Evolutionary conservation across 768 basidiomycete species (phyloP).

Genomic region (Suillus clintonianus): DNA sequence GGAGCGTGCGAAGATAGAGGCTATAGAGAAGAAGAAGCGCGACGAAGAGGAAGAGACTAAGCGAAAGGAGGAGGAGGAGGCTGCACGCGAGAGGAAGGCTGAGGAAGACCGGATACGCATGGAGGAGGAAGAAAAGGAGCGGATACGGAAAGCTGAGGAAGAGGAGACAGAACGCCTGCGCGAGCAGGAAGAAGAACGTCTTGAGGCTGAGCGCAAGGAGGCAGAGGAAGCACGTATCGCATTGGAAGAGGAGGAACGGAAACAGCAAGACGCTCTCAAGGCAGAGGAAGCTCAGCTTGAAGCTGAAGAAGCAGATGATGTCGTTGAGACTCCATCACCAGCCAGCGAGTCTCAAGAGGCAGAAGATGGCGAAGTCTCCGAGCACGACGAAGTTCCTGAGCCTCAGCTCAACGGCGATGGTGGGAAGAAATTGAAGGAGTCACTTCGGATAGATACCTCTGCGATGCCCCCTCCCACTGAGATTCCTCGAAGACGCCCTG

Average conservation of each 20-base stretch:
- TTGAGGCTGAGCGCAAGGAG: conserved; percentile 36
- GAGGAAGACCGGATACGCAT: conserved; percentile 39
- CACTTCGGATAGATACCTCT: conserved; percentile 68
- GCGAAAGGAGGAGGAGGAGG: conserved; percentile 46
- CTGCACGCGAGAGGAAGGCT: conserved; percentile 42
- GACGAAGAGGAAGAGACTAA: conserved; percentile 40
- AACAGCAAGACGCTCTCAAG: conserved; percentile 25
- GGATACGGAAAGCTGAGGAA: conserved; percentile 32
- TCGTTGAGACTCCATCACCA: conserved; percentile 34
- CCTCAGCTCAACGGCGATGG: conserved; percentile 33
- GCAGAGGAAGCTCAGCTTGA: conserved; percentile 37
- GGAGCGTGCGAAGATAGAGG: conserved; percentile 37
- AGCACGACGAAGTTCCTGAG: conserved; percentile 31
- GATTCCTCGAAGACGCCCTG: conserved; percentile 56
- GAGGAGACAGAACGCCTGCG: conserved; percentile 29
- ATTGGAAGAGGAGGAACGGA: conserved; percentile 34
- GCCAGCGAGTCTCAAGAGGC: conserved; percentile 49
- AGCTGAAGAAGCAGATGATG: conserved; percentile 29
- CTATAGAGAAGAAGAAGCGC: conserved; percentile 37
- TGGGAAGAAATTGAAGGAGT: conserved; percentile 52
- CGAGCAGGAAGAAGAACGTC: conserved; percentile 21
- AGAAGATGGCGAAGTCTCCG: conserved; percentile 39
- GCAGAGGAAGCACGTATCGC: conserved; percentile 43
- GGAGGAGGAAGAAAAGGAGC: conserved; percentile 43
- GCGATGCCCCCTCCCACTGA: conserved; percentile 42